Evolutionary conservation across 2,329 filamentous ascomycete genomes (phyloP), one percentile per base, ranked within the genome.

Genomic region (Colletotrichum sp.): DNA sequence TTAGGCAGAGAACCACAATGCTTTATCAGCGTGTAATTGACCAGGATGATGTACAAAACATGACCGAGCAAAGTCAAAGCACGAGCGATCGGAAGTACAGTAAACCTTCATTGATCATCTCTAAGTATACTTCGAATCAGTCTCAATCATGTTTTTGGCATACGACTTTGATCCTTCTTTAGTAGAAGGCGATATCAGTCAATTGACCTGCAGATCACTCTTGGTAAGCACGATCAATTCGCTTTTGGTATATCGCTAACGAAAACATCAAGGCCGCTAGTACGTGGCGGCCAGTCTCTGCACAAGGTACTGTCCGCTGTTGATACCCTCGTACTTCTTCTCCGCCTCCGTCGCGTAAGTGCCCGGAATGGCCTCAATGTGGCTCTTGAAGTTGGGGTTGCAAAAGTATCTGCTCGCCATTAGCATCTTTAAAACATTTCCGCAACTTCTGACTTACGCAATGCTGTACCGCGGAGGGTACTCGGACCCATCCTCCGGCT

Each of bases 381-480:
- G 87, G 79, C 89, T 91, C 76, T 94, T 91, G 82, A 92, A 94
- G 82, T 98, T 96, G 10, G 95, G 95, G 80, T 98, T 96, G 88
- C 95, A 98, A 83, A 98, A 98, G 86, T 98, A 98, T 5, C 90
- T 91, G 62, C 49, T 6, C 21, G 30, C n/a, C 12, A 7, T 77
- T 64, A 72, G 39, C 60, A 26, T 32, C 16, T 28, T 28, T 28
- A 28, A 28, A 28, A 28, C 26, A 28, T 28, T 28, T 28, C 26
- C 26, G 26, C 26, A 28, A 28, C 26, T 28, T 28, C 26, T 44
- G 36, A 88, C 90, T 81, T 80, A 98, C 80, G 96, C 96, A 82
- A 98, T 93, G 80, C 94, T 96, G 82, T 98, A 98, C 52, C 94
- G 89, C 1, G 95, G 89, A 2, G 95, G 95, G 83, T 98, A 93